Evolutionary conservation across 768 basidiomycete genomes (phyloP).

Genomic region (Pholiota molesta): DNA sequence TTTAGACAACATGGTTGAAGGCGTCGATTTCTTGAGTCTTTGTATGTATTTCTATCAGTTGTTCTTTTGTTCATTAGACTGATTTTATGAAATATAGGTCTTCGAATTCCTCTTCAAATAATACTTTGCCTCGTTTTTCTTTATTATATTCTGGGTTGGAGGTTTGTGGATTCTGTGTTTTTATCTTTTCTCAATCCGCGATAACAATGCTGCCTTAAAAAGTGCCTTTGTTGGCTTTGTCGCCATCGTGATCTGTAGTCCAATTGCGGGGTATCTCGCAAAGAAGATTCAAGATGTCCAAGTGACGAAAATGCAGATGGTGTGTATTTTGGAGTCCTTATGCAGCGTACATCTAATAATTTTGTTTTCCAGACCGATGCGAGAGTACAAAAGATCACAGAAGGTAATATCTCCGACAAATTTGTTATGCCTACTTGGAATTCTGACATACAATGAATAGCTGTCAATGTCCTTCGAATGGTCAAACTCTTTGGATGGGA

Average conservation of each 20-base stretch:
- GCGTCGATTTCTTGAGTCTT: slow-evolving; percentile 35
- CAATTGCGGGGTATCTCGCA: slow-evolving; percentile 58
- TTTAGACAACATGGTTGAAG: slow-evolving; percentile 36
- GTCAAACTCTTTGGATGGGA: slow-evolving; percentile 36
- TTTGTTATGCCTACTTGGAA: neutral
- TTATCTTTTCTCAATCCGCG: neutral
- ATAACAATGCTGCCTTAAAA: too few species aligned
- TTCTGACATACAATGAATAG: slow-evolving; percentile 36
- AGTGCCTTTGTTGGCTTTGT: slow-evolving; percentile 60
- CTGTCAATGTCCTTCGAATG: slow-evolving; percentile 34
- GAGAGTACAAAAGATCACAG: slow-evolving; percentile 10
- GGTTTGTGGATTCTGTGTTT: slow-evolving; percentile 29
- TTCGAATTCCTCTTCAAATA: slow-evolving; percentile 46
- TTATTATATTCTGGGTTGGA: slow-evolving; percentile 49
- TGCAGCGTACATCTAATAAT: neutral
- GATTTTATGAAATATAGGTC: slow-evolving; percentile 19
- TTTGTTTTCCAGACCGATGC: slow-evolving; percentile 12
- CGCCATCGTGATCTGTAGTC: slow-evolving; percentile 51
- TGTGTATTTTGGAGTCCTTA: slow-evolving; percentile 4
- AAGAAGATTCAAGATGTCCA: slow-evolving; percentile 53
- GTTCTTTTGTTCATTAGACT: neutral
- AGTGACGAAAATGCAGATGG: slow-evolving; percentile 49
- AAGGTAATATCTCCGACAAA: neutral
- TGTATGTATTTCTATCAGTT: slow-evolving; percentile 17
- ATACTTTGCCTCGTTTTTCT: slow-evolving; percentile 44